Evolutionary conservation across 176 grass and related monocot species (phyloP).

Genomic region (Carex cristatella): DNA sequence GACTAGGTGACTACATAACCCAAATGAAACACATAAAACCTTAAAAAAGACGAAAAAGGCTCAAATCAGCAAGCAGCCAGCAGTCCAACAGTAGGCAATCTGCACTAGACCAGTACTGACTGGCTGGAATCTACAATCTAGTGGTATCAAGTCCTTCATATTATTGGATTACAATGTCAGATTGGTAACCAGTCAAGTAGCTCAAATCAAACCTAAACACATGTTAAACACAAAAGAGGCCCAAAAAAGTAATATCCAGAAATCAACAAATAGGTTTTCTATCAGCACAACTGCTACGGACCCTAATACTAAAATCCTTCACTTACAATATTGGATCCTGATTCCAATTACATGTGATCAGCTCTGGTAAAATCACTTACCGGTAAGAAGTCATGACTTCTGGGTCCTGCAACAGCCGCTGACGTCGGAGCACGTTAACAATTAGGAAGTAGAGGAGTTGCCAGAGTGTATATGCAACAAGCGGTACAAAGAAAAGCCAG

Average conservation of each 20-base stretch:
- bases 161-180: background rate
- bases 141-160: background rate
- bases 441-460: conserved; percentile 86
- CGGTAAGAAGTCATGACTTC: conserved; percentile 98
- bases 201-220: background rate
- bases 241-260: background rate
- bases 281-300: background rate
- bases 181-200: background rate
- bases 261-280: background rate
- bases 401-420: conserved; percentile 75
- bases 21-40: background rate
- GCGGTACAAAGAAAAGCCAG: conserved; percentile 91
- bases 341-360: background rate
- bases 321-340: background rate
- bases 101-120: background rate
- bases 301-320: background rate
- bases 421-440: conserved; percentile 80
- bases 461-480: conserved; percentile 94
- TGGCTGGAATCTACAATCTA: background rate
- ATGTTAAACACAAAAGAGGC: background rate
- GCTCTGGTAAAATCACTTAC: background rate
- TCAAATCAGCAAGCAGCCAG: background rate
- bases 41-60: background rate
- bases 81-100: background rate
- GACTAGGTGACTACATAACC: background rate